phyloP scores from a whole-genome alignment of 1,284 basidiomycete genomes.

The Amylostereum areolatum region DNA sequence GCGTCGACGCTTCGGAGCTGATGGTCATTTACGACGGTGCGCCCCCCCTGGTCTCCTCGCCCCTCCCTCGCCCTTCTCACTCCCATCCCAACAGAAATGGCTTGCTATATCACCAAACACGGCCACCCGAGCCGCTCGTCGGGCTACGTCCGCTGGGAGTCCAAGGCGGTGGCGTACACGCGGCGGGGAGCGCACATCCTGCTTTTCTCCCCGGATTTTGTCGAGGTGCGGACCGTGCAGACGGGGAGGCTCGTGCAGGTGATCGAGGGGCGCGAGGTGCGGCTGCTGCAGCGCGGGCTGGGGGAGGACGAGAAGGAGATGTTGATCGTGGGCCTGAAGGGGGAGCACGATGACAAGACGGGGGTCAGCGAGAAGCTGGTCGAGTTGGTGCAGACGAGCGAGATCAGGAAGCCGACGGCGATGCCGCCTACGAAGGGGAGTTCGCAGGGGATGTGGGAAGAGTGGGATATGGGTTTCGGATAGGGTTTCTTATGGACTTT shows the following conservation, averaged over 20 bases:
- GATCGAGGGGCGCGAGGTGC: constrained; percentile 61
- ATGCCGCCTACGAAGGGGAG: constrained; percentile 21
- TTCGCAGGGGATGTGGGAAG: constrained; percentile 50
- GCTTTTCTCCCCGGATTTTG: constrained; percentile 64
- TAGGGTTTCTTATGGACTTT: too few relatives aligned
- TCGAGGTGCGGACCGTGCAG: constrained; percentile 61
- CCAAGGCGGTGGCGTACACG: constrained; percentile 52
- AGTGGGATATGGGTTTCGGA: constrained; percentile 53
- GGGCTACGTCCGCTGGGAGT: constrained; percentile 72
- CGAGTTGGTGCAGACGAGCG: constrained; percentile 64
- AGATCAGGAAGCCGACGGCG: constrained; percentile 33
- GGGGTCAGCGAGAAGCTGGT: constrained; percentile 56
- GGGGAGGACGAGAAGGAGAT: constrained; percentile 39
- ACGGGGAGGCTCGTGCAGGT: constrained; percentile 69
- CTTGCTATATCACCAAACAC: constrained; percentile 66
- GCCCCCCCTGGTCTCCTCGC: not conserved
- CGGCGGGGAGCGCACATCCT: constrained; percentile 56
- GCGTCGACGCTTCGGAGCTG: constrained; percentile 49
- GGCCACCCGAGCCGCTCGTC: constrained; percentile 56
- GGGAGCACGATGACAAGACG: constrained; percentile 43
- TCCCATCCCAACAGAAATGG: constrained; percentile 34
- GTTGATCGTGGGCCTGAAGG: constrained; percentile 56
- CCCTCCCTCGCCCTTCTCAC: not conserved
- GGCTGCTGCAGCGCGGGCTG: constrained; percentile 48
- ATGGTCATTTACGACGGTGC: constrained; percentile 72